phyloP scores from a whole-genome alignment of 805 yeast genomes.

The Metschnikowia aberdeeniae region DNA sequence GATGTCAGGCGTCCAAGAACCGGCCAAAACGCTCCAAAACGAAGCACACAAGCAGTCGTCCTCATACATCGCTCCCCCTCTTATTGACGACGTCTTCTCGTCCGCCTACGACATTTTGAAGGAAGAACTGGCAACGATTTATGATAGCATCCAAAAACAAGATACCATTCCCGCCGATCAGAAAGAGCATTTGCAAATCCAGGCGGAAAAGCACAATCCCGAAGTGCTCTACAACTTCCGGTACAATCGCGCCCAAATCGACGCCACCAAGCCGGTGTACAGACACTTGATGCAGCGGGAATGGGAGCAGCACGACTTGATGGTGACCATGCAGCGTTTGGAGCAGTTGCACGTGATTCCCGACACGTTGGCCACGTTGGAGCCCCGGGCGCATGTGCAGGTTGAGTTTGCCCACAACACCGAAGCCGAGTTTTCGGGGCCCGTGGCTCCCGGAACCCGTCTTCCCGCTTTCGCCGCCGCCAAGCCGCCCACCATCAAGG shows the following conservation, averaged over 20 bases:
- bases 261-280: constrained; percentile 75
- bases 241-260: constrained; percentile 46
- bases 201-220: constrained; percentile 76
- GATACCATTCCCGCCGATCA: constrained; percentile 16
- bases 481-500: constrained; percentile 71
- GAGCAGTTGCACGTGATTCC: constrained; percentile 85
- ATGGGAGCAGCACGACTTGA: constrained; percentile 69
- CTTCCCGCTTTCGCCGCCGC: constrained; percentile 71
- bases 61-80: constrained; percentile 64
- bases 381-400: constrained; percentile 72
- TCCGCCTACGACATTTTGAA: constrained; percentile 59
- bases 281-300: constrained; percentile 61
- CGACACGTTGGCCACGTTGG: constrained; percentile 87
- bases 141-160: constrained; percentile 28
- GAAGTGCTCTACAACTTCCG: constrained; percentile 72
- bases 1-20: not conserved
- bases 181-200: constrained; percentile 35
- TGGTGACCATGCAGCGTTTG: constrained; percentile 86
- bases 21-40: not conserved
- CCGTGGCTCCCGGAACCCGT: constrained; percentile 75
- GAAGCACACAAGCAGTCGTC: constrained; percentile 49
- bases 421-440: constrained; percentile 50
- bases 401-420: constrained; percentile 68
- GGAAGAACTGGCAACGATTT: constrained; percentile 41
- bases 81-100: constrained; percentile 69